phyloP scores from a whole-genome alignment of 2,329 filamentous ascomycete species.

The Venturia oleaginea region DNA sequence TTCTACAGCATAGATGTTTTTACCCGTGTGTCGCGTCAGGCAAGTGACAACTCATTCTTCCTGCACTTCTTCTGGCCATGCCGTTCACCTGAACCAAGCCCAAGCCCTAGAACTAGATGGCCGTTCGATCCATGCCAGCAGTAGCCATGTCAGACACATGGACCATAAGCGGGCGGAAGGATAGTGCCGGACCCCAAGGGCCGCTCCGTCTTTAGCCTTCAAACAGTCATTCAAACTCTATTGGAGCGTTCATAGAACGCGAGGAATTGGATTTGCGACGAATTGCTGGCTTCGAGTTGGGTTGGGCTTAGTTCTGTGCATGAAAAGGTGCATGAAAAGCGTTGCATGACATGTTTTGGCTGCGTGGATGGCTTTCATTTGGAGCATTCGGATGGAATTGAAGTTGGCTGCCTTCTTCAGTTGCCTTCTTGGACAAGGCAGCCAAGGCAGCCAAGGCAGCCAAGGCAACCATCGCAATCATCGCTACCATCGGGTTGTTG shows the following conservation, averaged over 20 bases:
- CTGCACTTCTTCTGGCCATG: background rate
- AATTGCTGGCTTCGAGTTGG: background rate
- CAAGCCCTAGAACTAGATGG: no score
- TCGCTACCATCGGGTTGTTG: background rate
- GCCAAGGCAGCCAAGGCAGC: no score
- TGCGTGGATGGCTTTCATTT: background rate
- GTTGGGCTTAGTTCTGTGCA: background rate
- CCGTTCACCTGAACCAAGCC: background rate
- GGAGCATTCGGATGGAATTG: background rate
- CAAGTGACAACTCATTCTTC: conserved; percentile 4
- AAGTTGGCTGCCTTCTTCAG: conserved; percentile 5
- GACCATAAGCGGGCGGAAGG: background rate
- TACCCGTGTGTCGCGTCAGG: background rate
- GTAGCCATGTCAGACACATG: background rate
- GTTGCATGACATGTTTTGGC: background rate
- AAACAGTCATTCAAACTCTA: background rate
- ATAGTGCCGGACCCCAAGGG: background rate
- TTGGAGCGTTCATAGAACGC: background rate
- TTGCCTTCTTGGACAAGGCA: background rate
- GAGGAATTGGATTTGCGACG: background rate
- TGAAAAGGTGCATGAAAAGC: background rate
- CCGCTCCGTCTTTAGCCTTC: background rate
- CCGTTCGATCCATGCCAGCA: background rate
- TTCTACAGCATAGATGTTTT: background rate
- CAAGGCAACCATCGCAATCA: no score